A percentile compares a stretch with the other conserved stretches of the same genome.
phyloP scores from a whole-genome alignment of 768 basidiomycete genomes.

The Termitomyces sp. region DNA sequence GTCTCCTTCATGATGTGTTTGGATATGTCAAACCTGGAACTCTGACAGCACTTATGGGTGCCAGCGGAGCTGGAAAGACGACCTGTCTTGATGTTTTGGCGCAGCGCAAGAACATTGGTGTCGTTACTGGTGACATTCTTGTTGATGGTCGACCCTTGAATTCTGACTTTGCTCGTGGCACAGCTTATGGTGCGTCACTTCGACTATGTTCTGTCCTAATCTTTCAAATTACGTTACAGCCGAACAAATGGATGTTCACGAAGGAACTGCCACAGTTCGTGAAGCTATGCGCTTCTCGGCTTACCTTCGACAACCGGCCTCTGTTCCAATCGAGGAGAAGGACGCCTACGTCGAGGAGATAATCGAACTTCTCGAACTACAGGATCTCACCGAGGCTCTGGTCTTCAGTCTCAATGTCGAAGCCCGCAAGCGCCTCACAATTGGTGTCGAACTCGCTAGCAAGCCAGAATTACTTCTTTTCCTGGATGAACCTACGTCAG shows the following conservation, averaged over 20 bases:
- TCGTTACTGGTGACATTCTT: slow-evolving; percentile 56
- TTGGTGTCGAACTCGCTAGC: slow-evolving; percentile 87
- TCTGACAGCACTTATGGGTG: slow-evolving; percentile 87
- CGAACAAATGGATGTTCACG: slow-evolving; percentile 86
- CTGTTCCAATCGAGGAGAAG: slow-evolving; percentile 66
- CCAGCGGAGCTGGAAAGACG: slow-evolving; percentile 76
- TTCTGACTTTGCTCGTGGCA: slow-evolving; percentile 52
- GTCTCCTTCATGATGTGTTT: slow-evolving; percentile 67
- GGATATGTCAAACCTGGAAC: slow-evolving; percentile 85
- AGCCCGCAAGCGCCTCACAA: slow-evolving; percentile 81
- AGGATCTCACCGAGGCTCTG: slow-evolving; percentile 78
- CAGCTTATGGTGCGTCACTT: slow-evolving; percentile 59
- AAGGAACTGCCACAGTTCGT: slow-evolving; percentile 73
- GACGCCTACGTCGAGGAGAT: slow-evolving; percentile 77
- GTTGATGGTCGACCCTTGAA: slow-evolving; percentile 61
- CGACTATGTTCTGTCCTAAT: slow-evolving; percentile 17
- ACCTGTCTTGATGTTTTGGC: slow-evolving; percentile 74
- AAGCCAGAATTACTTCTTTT: slow-evolving; percentile 77
- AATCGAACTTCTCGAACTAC: slow-evolving; percentile 78
- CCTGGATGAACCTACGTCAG: slow-evolving; percentile 47
- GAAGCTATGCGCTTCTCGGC: slow-evolving; percentile 86
- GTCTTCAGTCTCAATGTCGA: slow-evolving; percentile 65
- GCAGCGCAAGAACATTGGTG: slow-evolving; percentile 66
- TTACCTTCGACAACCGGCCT: slow-evolving; percentile 71
- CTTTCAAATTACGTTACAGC: slow-evolving; percentile 28